Conservation (phyloP, 192 early-diverging fungal genomes). For the Thoreauomyces humboldtii region DNA sequence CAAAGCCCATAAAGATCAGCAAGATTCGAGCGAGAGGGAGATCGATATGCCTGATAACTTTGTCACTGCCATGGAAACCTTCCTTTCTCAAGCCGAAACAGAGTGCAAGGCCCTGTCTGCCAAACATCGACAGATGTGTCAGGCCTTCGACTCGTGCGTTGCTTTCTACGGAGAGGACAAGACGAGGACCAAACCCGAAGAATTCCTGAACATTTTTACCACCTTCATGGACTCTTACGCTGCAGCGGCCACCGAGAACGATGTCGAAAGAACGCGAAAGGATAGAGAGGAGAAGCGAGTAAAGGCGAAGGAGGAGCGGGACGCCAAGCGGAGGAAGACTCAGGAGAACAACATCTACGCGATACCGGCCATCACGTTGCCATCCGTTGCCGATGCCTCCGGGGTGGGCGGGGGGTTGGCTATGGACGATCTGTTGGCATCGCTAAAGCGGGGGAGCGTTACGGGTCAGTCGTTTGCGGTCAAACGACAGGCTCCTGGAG, state of each 20-base stretch:
- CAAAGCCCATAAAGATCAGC: background rate
- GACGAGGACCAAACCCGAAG: conserved; percentile 30
- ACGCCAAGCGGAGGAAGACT: conserved; percentile 23
- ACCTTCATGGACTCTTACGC: conserved; percentile 36
- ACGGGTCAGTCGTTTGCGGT: no score
- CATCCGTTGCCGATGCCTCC: background rate
- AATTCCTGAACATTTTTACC: conserved; percentile 42
- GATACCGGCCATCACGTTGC: background rate
- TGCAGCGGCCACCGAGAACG: conserved; percentile 28
- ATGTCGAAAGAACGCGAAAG: conserved; percentile 32
- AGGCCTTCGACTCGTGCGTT: conserved; percentile 15
- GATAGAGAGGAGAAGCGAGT: conserved; percentile 30
- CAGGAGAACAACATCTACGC: conserved; percentile 3
- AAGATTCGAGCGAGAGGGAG: background rate
- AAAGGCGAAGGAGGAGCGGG: conserved; percentile 41
- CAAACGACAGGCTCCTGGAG: background rate
- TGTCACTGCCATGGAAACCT: conserved; percentile 23
- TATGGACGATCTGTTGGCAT: conserved; percentile 44
- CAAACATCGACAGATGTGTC: conserved; percentile 12
- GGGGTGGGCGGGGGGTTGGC: conserved; percentile 5
- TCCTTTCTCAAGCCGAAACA: conserved; percentile 10
- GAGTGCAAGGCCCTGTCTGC: conserved; percentile 1
- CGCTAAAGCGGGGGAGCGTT: conserved; percentile 40
- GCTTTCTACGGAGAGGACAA: conserved; percentile 39
- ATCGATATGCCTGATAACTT: conserved; percentile 13